These are phyloP conservation scores for Dispira parvispora DNA, from an alignment of 192 early-diverging fungal genomes.

Conservation along the genomic window DNA sequence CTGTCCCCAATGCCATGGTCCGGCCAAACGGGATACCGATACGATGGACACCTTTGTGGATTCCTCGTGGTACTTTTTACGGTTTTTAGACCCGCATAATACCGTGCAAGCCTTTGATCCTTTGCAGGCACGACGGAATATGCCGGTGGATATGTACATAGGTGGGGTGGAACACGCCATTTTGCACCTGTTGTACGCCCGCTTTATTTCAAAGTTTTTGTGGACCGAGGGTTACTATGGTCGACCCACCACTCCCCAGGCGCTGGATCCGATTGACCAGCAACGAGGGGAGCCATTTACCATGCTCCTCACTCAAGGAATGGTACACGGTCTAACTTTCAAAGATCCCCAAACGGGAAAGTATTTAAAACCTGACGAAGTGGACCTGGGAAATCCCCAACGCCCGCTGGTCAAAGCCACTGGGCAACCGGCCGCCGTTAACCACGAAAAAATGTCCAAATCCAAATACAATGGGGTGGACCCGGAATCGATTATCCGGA, in stretches of 20 bases:
- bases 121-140: slow-evolving; percentile 26
- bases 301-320: slow-evolving; percentile 75
- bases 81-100: slow-evolving; percentile 68
- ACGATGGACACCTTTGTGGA: slow-evolving; percentile 99
- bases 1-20: slow-evolving; percentile 55
- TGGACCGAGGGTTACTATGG: slow-evolving; percentile 19
- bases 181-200: slow-evolving; percentile 82
- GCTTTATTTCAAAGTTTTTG: slow-evolving; percentile 79
- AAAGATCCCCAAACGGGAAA: slow-evolving; percentile 54
- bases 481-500: slow-evolving; percentile 35
- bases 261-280: slow-evolving; percentile 22
- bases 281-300: slow-evolving; percentile 73
- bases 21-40: slow-evolving; percentile 70
- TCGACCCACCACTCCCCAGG: background rate
- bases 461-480: slow-evolving; percentile 91
- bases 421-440: slow-evolving; percentile 32
- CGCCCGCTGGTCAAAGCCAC: slow-evolving; percentile 42
- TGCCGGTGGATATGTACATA: slow-evolving; percentile 87
- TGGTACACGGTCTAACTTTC: slow-evolving; percentile 81
- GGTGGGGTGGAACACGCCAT: slow-evolving; percentile 92
- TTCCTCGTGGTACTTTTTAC: slow-evolving; percentile 91
- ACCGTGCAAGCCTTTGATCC: slow-evolving; percentile 27
- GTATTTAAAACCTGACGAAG: slow-evolving; percentile 61
- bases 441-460: slow-evolving; percentile 95
- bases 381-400: slow-evolving; percentile 27